Base-by-base conservation (phyloP, 345 rosid species). In the Psidium guajava region DNA sequence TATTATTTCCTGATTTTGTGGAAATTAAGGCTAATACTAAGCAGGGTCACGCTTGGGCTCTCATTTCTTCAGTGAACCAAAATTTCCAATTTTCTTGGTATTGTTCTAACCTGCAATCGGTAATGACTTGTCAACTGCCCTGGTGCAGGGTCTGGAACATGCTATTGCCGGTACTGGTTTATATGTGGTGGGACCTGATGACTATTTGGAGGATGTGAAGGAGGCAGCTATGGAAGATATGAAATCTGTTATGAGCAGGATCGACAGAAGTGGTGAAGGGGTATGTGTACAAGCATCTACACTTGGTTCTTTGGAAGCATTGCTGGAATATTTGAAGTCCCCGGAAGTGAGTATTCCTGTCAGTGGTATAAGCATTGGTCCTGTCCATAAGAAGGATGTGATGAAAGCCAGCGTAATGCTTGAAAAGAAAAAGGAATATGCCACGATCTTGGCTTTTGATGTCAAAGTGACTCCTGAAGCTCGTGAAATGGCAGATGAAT, bases 221-320 rank as follows among this genome's bases (percentile, higher is more conserved):
- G 95, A 94, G 49, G 83, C 81, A n/a, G 94, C 94, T 32, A 92
- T 90, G 98, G 96, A 93, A 86, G 99, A 97, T 89, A 95, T 96
- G 95, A 90, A 91, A 86, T 93, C 97, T 27, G 98, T 95, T 82
- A 89, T 94, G 94, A 95, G 90, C 90, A 93, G 98, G 83, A 93
- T 96, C 36, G 98, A 97, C 88, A 93, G 88, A 91, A 94, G 93
- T 77, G 98, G 98, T 11, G 98, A 94, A 93, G 99, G 98, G 86
- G 98, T 96, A 51, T 95, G 91, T 87, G 99, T 97, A 42, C 98
- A 97, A 90, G 98, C 98, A 58, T 97, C 99, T 27, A 97, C 99
- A 11, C 91, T 96, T 77, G 98, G 99, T 55, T 97, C 98, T 40
- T 90, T 97, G 88, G 98, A 97, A 93, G 99, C 99, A 21, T 88